Evolutionary conservation across 495 filamentous ascomycete genomes (phyloP).

Genomic region (Cladorrhinum samala): DNA sequence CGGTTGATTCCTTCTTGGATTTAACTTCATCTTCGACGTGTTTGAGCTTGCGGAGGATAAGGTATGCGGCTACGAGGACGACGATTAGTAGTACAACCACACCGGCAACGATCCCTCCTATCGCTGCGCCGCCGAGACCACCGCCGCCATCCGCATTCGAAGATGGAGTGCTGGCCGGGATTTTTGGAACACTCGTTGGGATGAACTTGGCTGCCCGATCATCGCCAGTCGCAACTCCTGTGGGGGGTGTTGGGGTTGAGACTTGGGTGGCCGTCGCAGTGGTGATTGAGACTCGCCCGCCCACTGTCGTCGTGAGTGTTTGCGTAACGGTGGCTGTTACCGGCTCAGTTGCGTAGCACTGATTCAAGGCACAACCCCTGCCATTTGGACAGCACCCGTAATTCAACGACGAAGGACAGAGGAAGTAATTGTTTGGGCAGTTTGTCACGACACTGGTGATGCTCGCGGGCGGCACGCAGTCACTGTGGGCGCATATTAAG

Average conservation of each 20-base stretch:
- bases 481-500: conserved; percentile 23
- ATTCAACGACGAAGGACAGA: conserved; percentile 32
- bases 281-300: conserved; percentile 23
- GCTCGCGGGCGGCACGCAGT: conserved; percentile 30
- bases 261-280: conserved; percentile 23
- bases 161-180: conserved; percentile 5
- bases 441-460: conserved; percentile 13
- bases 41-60: conserved; percentile 38
- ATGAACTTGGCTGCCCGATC: conserved; percentile 28
- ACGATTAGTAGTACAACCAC: conserved; percentile 33
- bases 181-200: conserved; percentile 35
- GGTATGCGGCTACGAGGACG: conserved; percentile 29
- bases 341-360: conserved; percentile 33
- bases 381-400: conserved; percentile 38
- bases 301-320: conserved; percentile 29
- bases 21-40: conserved; percentile 24
- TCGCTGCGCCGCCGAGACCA: conserved; percentile 27
- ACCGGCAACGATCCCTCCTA: conserved; percentile 43
- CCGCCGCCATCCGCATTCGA: conserved; percentile 7
- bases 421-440: conserved; percentile 30
- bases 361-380: conserved; percentile 31
- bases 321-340: conserved; percentile 27
- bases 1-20: conserved; percentile 27
- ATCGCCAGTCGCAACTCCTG: background rate
- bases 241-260: conserved; percentile 1